Evolutionary conservation across 768 basidiomycete genomes (phyloP).

Genomic region (Lentinula edodes): DNA sequence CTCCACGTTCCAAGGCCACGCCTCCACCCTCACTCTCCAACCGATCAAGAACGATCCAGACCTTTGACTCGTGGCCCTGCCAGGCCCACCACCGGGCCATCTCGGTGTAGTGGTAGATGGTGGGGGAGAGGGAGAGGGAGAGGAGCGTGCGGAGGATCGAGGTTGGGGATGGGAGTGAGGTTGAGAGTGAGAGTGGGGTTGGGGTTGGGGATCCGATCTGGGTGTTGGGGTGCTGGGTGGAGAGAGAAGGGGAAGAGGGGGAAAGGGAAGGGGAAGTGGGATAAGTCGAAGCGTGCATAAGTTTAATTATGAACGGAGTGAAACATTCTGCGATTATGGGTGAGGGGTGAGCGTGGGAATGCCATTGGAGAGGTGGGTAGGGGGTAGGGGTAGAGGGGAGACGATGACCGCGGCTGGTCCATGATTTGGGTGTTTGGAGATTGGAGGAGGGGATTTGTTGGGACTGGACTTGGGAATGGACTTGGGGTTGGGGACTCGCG

Average conservation of each 20-base stretch:
- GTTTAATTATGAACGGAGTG: background rate
- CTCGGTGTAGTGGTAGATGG: slow-evolving; percentile 5
- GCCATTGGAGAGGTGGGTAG: background rate
- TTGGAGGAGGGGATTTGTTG: background rate
- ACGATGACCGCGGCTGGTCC: background rate
- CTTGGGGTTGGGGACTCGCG: background rate
- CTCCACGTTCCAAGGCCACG: too few species aligned
- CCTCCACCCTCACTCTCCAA: slow-evolving; percentile 1
- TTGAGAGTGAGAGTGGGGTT: too few species aligned
- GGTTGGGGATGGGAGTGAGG: background rate
- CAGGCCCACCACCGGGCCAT: slow-evolving; percentile 1
- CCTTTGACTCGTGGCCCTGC: background rate
- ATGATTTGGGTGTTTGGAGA: background rate
- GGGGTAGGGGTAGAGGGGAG: background rate
- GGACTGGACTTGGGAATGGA: too few species aligned
- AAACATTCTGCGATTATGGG: slow-evolving; percentile 1
- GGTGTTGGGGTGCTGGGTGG: too few species aligned
- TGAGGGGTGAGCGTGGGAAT: background rate
- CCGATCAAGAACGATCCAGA: background rate
- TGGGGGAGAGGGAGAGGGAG: background rate
- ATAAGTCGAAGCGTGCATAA: background rate
- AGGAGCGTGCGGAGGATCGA: slow-evolving; percentile 1
- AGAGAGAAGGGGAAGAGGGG: too few species aligned
- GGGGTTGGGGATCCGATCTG: background rate
- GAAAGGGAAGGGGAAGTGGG: too few species aligned